These are phyloP conservation scores for Fusarium nelsonii DNA, from an alignment of 2,329 filamentous ascomycete genomes.

Conservation along the genomic window DNA sequence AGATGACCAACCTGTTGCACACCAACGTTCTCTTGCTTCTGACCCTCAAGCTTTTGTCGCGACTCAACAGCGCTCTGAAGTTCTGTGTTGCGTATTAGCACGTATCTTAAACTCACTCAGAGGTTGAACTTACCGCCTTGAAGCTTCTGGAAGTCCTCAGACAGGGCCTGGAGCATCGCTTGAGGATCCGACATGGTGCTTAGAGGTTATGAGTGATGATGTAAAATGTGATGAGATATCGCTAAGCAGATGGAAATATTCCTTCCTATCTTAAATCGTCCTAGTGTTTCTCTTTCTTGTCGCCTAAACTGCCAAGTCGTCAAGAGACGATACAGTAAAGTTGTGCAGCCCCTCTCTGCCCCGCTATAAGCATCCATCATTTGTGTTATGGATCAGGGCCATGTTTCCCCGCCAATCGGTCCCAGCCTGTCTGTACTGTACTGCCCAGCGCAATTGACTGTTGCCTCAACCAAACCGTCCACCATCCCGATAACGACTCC, in stretches of 20 bases:
- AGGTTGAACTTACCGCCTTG: conserved; percentile 74
- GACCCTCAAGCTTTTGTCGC: conserved; percentile 91
- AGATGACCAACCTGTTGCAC: conserved; percentile 77
- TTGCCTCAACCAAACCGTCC: conserved; percentile 39
- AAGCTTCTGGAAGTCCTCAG: conserved; percentile 87
- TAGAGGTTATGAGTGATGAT: neutral
- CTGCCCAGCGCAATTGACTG: conserved; percentile 34
- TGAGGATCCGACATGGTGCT: conserved; percentile 76
- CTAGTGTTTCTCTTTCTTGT: conserved; percentile 14
- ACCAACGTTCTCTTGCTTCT: conserved; percentile 90
- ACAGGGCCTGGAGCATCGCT: conserved; percentile 82
- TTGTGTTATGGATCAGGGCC: conserved; percentile 22
- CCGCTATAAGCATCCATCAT: conserved; percentile 52
- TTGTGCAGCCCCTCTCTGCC: conserved; percentile 50
- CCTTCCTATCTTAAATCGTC: conserved; percentile 14
- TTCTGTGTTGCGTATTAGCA: conserved; percentile 66
- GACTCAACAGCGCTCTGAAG: conserved; percentile 81
- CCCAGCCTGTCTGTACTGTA: conserved; percentile 21
- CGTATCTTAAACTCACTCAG: neutral
- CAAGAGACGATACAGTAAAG: conserved; percentile 24
- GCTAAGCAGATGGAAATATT: conserved; percentile 7
- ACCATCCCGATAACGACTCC: conserved; percentile 23
- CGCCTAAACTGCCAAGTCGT: conserved; percentile 31
- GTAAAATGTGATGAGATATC: conserved; percentile 12
- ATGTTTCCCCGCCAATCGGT: conserved; percentile 58